A percentile compares a stretch with the other conserved stretches of the same genome.
Evolutionary conservation across 345 rosid species (phyloP).

Genomic region (Lepidium didymum): DNA sequence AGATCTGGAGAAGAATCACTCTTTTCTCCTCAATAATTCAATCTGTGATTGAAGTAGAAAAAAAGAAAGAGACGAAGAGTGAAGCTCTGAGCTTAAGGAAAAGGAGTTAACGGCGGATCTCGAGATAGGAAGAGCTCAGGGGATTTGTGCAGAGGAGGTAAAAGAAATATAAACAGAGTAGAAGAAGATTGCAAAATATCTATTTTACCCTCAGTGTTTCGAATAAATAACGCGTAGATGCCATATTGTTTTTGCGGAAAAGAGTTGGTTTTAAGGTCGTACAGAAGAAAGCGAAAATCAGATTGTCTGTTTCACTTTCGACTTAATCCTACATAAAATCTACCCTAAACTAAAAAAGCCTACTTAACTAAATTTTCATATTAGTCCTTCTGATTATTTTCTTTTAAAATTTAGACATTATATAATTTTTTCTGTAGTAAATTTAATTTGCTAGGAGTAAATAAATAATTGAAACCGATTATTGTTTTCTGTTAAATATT

Average conservation of each 20-base stretch:
- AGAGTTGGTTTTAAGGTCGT: constrained; percentile 27
- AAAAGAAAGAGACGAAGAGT: background rate
- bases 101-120: constrained; percentile 26
- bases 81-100: constrained; percentile 10
- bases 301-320: constrained; percentile 6
- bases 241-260: constrained; percentile 18
- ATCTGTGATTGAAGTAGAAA: background rate
- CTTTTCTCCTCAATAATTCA: background rate
- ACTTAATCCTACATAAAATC: background rate
- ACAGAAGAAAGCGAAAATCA: constrained; percentile 1
- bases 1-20: constrained; percentile 13
- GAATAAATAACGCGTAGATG: background rate
- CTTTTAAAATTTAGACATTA: background rate
- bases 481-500: too few relatives aligned
- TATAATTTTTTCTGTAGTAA: background rate
- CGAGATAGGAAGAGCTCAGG: constrained; percentile 18
- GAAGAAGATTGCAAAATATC: background rate
- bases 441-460: too few relatives aligned
- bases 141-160: constrained; percentile 22
- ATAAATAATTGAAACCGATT: too few relatives aligned
- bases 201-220: background rate
- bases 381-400: background rate
- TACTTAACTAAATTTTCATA: background rate
- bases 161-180: constrained; percentile 19
- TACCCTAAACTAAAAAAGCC: constrained; percentile 7